Percentiles rank a stretch among this genome's conserved stretches.
Evolutionary conservation across 2,329 filamentous ascomycete species (phyloP).

Genomic region (Tolypocladium paradoxum): DNA sequence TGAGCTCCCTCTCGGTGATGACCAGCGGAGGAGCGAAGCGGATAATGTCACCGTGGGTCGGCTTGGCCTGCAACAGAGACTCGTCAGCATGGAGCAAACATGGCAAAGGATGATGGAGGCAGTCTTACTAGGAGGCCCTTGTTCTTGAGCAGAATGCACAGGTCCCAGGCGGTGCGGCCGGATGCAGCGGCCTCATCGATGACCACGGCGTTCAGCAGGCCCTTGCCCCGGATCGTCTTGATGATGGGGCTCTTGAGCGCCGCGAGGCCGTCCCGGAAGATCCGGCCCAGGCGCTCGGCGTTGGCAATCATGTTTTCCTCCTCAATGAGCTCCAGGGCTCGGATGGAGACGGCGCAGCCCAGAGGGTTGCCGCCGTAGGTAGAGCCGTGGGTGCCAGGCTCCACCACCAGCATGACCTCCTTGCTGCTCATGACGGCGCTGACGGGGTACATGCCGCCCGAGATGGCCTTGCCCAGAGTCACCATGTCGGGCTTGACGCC

Average conservation of each 20-base stretch:
- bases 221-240: conserved; percentile 77
- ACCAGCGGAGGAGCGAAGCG: conserved; percentile 93
- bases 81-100: neutral
- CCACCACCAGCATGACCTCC: conserved; percentile 90
- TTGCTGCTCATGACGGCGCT: conserved; percentile 80
- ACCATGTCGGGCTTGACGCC: conserved; percentile 93
- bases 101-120: neutral
- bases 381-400: conserved; percentile 92
- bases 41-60: conserved; percentile 97
- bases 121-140: conserved; percentile 79
- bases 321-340: conserved; percentile 84
- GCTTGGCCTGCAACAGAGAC: conserved; percentile 62
- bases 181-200: conserved; percentile 83
- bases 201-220: conserved; percentile 87
- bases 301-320: conserved; percentile 82
- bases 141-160: conserved; percentile 89
- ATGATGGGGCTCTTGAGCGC: conserved; percentile 74
- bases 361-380: conserved; percentile 98
- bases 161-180: conserved; percentile 87
- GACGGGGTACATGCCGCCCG: conserved; percentile 98
- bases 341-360: conserved; percentile 89
- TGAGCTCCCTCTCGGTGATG: conserved; percentile 80
- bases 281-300: conserved; percentile 67
- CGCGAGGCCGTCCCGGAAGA: conserved; percentile 71
- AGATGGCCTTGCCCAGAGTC: conserved; percentile 93